phyloP scores from a whole-genome alignment of 345 rosid genomes.

The Euclidium syriacum region DNA sequence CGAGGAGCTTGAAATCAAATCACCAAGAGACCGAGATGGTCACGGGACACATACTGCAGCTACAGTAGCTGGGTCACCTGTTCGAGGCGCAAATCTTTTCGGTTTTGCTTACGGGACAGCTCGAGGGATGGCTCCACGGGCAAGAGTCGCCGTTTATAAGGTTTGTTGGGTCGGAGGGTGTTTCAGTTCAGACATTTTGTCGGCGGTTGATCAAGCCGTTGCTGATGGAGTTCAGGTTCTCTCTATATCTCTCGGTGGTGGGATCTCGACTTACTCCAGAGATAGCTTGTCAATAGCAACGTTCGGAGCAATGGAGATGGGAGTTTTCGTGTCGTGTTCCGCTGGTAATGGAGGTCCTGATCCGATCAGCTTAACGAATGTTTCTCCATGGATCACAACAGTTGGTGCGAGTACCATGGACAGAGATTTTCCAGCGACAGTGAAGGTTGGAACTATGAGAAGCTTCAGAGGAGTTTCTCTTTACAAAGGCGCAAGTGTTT shows the following conservation, averaged over 20 bases:
- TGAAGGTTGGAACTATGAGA: conserved; percentile 45
- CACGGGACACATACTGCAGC: conserved; percentile 88
- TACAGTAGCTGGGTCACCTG: conserved; percentile 65
- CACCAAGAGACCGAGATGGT: conserved; percentile 71
- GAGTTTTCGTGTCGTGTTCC: conserved; percentile 64
- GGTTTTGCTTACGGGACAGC: conserved; percentile 78
- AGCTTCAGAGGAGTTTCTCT: conserved; percentile 53
- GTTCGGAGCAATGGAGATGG: conserved; percentile 88
- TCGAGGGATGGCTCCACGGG: conserved; percentile 73
- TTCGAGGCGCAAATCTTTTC: conserved; percentile 50
- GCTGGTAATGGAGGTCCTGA: conserved; percentile 80
- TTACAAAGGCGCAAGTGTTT: conserved; percentile 43
- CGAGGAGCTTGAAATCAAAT: conserved; percentile 54
- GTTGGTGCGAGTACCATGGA: conserved; percentile 84
- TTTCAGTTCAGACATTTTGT: conserved; percentile 66
- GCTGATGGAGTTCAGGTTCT: conserved; percentile 72
- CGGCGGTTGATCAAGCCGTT: conserved; percentile 70
- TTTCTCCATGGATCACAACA: conserved; percentile 80
- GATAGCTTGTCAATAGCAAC: conserved; percentile 68
- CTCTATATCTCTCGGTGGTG: conserved; percentile 79
- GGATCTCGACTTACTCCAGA: conserved; percentile 46
- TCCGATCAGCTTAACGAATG: conserved; percentile 56
- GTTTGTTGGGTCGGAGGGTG: conserved; percentile 80
- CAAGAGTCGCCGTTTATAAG: conserved; percentile 69
- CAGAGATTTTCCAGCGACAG: conserved; percentile 60